phyloP scores from a whole-genome alignment of 2,329 filamentous ascomycete species.

The Stachybotrys echinatus region DNA sequence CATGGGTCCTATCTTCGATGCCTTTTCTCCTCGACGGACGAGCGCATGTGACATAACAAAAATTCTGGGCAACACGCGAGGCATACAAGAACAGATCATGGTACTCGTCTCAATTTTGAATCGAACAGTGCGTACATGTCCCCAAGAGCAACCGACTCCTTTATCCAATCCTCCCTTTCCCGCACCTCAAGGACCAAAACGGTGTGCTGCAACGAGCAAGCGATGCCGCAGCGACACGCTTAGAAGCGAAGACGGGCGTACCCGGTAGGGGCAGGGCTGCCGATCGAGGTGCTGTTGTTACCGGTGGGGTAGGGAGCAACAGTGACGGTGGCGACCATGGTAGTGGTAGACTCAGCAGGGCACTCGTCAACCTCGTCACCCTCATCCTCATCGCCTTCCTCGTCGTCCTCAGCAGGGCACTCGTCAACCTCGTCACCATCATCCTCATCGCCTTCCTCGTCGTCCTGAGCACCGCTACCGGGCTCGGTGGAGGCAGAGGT shows the following conservation, averaged over 20 bases:
- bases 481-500: conserved; percentile 15
- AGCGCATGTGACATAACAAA: too few species aligned
- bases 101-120: conserved; percentile 1
- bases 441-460: conserved; percentile 8
- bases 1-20: too few species aligned
- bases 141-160: background rate
- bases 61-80: too few species aligned
- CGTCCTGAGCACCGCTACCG: conserved; percentile 7
- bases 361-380: conserved; percentile 11
- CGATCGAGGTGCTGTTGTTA: conserved; percentile 29
- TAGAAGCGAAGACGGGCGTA: conserved; percentile 27
- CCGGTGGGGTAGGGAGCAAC: conserved; percentile 36
- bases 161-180: background rate
- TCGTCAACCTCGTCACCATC: conserved; percentile 10
- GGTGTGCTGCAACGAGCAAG: background rate
- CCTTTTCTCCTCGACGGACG: too few species aligned
- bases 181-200: background rate
- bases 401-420: conserved; percentile 12
- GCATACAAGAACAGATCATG: background rate
- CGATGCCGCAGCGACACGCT: conserved; percentile 2
- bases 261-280: conserved; percentile 27
- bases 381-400: conserved; percentile 10
- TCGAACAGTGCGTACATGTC: conserved; percentile 13
- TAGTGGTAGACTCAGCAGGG: conserved; percentile 17
- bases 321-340: conserved; percentile 25